These are phyloP conservation scores for Theobroma cacao DNA, from an alignment of 345 rosid species.

Conservation along the genomic window DNA sequence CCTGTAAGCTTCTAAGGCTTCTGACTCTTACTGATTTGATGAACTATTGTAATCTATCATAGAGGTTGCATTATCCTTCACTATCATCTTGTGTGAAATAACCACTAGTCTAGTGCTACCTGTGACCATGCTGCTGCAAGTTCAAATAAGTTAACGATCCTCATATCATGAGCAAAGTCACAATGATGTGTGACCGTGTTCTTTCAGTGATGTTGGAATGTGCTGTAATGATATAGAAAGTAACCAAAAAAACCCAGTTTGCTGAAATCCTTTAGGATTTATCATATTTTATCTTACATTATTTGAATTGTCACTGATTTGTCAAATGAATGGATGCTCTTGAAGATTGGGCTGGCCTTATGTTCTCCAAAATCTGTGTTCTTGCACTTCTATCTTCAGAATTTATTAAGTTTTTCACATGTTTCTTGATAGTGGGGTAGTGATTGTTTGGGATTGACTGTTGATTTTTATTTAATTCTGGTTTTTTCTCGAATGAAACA, in stretches of 20 bases:
- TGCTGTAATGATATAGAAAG: neutral
- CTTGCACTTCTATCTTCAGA: no score
- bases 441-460: no score
- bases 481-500: no score
- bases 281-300: neutral
- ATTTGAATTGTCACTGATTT: neutral
- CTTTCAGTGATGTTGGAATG: neutral
- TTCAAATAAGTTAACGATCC: neutral
- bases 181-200: neutral
- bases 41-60: neutral
- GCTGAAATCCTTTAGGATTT: neutral
- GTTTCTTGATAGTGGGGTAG: no score
- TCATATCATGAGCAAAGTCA: neutral
- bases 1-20: slow-evolving; percentile 63
- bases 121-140: neutral
- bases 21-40: neutral
- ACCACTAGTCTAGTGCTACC: neutral
- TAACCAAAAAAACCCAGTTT: neutral
- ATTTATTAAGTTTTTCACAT: no score
- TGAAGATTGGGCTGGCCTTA: neutral
- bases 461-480: no score
- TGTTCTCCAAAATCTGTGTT: neutral
- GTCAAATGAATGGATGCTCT: neutral
- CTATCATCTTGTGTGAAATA: neutral
- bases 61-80: neutral